Conservation (phyloP, 2,329 filamentous ascomycete genomes). For the Phaeosphaeria sp. region DNA sequence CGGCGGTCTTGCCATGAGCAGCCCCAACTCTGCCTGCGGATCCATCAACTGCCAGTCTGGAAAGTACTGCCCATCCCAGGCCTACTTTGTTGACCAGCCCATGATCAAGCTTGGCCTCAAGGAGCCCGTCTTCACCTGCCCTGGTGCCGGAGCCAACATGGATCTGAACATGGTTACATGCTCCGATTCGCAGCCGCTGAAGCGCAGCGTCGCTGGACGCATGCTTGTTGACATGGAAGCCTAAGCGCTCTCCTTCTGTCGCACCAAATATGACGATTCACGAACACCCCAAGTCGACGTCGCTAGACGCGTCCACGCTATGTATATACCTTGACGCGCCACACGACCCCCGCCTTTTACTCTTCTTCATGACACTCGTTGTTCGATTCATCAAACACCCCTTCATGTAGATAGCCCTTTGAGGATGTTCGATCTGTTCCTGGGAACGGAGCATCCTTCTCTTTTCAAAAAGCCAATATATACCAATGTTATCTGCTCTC, state of each 20-base stretch:
- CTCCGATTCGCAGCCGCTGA: slow-evolving; percentile 21
- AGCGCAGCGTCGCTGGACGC: slow-evolving; percentile 33
- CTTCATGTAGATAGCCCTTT: slow-evolving; percentile 3
- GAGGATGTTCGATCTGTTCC: not conserved
- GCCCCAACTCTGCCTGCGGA: slow-evolving; percentile 18
- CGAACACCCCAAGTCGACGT: not conserved
- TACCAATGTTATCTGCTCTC: not conserved
- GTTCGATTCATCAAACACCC: not conserved
- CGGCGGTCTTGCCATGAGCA: slow-evolving; percentile 27
- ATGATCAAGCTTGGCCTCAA: slow-evolving; percentile 25
- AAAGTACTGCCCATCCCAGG: slow-evolving; percentile 31
- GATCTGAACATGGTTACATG: slow-evolving; percentile 32
- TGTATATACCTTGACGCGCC: not conserved
- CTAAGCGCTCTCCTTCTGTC: not conserved
- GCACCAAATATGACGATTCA: not conserved
- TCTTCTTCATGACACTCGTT: not conserved
- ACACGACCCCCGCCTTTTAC: not conserved
- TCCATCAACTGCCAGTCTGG: slow-evolving; percentile 21
- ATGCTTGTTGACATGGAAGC: slow-evolving; percentile 11
- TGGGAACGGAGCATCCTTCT: not conserved
- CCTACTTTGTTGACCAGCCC: slow-evolving; percentile 33
- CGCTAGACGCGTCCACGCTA: not conserved
- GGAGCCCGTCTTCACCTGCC: slow-evolving; percentile 34
- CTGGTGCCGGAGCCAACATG: slow-evolving; percentile 18
- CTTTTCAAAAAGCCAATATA: not conserved